Base-by-base conservation (phyloP, 495 filamentous ascomycete genomes). In the Neurospora hispaniola region DNA sequence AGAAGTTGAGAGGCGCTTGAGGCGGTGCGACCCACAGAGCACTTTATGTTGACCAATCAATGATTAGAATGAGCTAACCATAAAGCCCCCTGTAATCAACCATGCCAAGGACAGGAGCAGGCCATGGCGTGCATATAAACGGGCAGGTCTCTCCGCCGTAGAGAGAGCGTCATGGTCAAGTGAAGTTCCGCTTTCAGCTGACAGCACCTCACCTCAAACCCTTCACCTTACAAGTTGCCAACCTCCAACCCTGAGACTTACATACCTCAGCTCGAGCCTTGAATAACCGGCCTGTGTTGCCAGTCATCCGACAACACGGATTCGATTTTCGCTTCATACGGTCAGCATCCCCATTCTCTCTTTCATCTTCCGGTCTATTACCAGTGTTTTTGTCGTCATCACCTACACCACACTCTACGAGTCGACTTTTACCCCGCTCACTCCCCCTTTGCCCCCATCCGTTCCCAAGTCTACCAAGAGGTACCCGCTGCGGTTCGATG, bases 61-160 rank as follows among this genome's bases (percentile, higher is more conserved):
- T 5, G 5, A 8, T 39, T 39, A 39, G 39, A 8, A 2, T 39
- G 39, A 39, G 39, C 39, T 8, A 2, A 39, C 39, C 39, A 7
- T 39, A 39, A 39, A 39, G 39, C 44, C 72, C 71, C 70, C 48
- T 71, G 72, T 72, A 72, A 74, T 78, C 69, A 70, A 71, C 59
- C 62, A 73, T 72, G 68, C 44, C 39, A 12, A 43, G 69, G 44
- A 72, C n/a, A 20, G 68, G 41, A 27, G 42, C 43, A 69, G 71
- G 41, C 70, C 72, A 20, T 72, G 71, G 42, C 42, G 70, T 71
- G 73, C 75, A 78, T 76, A 78, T 78, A 78, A 78, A 76, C 73
- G 71, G 73, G 40, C 43, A 72, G 74, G n/a, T 35, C 54, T 43
- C 68, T 75, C 76, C 76, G 70, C 71, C 73, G 68, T 8, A 38